Base-by-base conservation (phyloP, 352 stramenopile genomes). In the Lagenidium giganteum region DNA sequence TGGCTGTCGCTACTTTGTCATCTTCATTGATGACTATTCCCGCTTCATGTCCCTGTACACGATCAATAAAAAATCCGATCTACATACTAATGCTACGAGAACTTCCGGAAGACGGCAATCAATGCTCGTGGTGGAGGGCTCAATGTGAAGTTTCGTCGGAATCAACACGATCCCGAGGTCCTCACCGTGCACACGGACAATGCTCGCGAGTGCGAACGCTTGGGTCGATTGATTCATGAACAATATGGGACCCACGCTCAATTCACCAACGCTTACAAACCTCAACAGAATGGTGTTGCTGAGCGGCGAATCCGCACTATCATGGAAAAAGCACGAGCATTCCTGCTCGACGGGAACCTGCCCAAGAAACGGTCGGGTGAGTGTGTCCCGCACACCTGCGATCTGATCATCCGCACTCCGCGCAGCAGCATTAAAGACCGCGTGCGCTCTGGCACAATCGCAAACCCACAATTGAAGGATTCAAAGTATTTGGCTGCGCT, bases 381-480 rank as follows among this genome's bases (percentile, higher is more conserved):
- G 20, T 41, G 28, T 47, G 36, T 42, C 8, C 31, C 31, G 5
- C 42, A 50, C 22, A 16, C 27, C 8, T 28, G 4, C 7, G 31
- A 50, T 30, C 37, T 54, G 4, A 32, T 54, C 35, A 54, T 47
- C 32, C 40, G 46, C 22, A 54, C 42, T n/a, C 42, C 42, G 12
- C 41, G 22, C 17, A 13, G 13, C 3, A n/a, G 16, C 13, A 50
- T 25, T 3, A 35, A 33, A 7, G 26, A 42, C 17, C 20, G 17
- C 13, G 42, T 32, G 13, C 42, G 6, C 29, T 50, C 2, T 42
- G 42, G 40, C 21, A 37, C 25, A 16, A 50, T 3, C 20, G 17
- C 14, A 45, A 46, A 41, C 45, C 33, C 4, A 46, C 45, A 13
- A 16, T 46, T 6, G 22, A 37, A 32, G 25, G 29, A 23, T 23